These are phyloP conservation scores for Aegilops sharonensis DNA, from an alignment of 176 grass and related monocot species.

Conservation along the genomic window DNA sequence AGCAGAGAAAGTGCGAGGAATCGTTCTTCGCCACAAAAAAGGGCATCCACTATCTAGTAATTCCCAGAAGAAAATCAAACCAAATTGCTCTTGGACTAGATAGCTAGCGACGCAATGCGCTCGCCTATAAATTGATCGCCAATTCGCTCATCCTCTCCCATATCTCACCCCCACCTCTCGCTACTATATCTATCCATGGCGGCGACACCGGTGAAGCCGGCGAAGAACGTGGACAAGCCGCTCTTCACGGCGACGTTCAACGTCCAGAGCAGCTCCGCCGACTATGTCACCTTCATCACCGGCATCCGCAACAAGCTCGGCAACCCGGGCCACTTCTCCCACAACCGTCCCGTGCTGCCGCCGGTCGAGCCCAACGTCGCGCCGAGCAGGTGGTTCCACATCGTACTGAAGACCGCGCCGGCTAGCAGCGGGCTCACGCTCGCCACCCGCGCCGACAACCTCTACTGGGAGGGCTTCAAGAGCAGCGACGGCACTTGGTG, in stretches of 20 bases:
- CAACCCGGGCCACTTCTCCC: slow-evolving; percentile 28
- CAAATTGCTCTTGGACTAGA: not conserved
- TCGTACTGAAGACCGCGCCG: not conserved
- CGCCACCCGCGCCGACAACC: slow-evolving; percentile 27
- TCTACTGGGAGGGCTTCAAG: slow-evolving; percentile 28
- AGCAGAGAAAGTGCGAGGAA: not conserved
- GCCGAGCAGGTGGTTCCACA: slow-evolving; percentile 35
- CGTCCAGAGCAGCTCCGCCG: not conserved
- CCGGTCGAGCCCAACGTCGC: not conserved
- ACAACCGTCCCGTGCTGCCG: slow-evolving; percentile 26
- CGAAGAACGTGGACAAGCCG: not conserved
- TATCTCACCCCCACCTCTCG: not conserved
- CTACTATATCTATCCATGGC: not conserved
- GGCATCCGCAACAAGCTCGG: not conserved
- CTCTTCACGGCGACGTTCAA: slow-evolving; percentile 22
- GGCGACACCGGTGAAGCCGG: not conserved
- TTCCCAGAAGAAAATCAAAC: not conserved
- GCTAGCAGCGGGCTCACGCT: not conserved
- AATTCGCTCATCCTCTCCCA: not conserved
- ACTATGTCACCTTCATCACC: slow-evolving; percentile 7
- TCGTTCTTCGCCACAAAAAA: no score
- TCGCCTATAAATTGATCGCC: not conserved
- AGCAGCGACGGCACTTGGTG: slow-evolving; percentile 28
- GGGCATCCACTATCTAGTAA: not conserved
- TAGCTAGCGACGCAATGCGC: no score